A percentile compares a stretch with the other conserved stretches of the same genome.
Evolutionary conservation across 768 basidiomycete genomes (phyloP).

Genomic region (Neoboletus subvelutipes): DNA sequence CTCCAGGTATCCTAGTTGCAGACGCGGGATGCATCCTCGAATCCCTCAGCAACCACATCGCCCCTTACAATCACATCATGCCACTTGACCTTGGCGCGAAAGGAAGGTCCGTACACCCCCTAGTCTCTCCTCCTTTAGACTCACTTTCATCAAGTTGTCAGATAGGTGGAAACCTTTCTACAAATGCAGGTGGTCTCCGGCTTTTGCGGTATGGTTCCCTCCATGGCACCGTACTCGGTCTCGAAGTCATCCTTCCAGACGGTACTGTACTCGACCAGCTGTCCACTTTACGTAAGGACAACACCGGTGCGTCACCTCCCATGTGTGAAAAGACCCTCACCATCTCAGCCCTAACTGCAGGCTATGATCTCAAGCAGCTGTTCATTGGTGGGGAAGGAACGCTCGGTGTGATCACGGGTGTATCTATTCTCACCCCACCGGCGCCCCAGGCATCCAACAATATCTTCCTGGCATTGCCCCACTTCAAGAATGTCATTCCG

Average conservation of each 20-base stretch:
- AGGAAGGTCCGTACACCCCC: constrained; percentile 66
- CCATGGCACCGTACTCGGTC: constrained; percentile 90
- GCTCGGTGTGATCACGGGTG: constrained; percentile 90
- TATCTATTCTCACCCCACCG: constrained; percentile 90
- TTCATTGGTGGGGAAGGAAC: constrained; percentile 99
- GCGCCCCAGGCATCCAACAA: constrained; percentile 84
- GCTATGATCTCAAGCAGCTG: constrained; percentile 96
- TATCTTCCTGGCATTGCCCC: constrained; percentile 85
- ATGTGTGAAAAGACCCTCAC: background rate
- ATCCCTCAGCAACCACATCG: constrained; percentile 80
- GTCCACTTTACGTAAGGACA: constrained; percentile 92
- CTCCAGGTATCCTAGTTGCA: constrained; percentile 78
- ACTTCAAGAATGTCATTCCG: constrained; percentile 83
- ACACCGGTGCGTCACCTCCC: constrained; percentile 66
- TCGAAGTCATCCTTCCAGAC: constrained; percentile 95
- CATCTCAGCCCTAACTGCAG: constrained; percentile 40
- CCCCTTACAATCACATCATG: constrained; percentile 91
- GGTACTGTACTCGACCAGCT: constrained; percentile 88
- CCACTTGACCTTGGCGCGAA: constrained; percentile 95
- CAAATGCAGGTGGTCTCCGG: constrained; percentile 96
- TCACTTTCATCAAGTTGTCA: constrained; percentile 65
- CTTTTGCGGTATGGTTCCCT: constrained; percentile 92
- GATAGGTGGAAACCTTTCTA: constrained; percentile 95
- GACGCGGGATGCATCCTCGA: constrained; percentile 96
- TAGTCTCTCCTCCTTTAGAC: background rate